These are phyloP conservation scores for Trichaptum fuscoviolaceum DNA, from an alignment of 768 basidiomycete genomes.

Conservation along the genomic window DNA sequence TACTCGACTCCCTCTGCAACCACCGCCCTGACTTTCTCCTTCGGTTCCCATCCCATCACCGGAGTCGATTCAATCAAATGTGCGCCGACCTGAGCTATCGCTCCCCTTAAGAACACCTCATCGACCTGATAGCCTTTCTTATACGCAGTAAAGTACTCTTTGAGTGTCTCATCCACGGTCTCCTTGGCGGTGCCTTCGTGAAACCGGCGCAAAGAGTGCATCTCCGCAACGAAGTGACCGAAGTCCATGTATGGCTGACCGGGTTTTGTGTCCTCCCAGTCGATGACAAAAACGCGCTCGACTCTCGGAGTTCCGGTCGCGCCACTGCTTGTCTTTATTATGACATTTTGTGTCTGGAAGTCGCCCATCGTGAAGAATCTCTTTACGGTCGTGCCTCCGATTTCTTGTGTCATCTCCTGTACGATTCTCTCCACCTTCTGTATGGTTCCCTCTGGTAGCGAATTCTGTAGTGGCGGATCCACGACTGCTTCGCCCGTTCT, in stretches of 20 bases:
- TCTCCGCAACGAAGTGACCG: slow-evolving; percentile 61
- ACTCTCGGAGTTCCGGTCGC: slow-evolving; percentile 21
- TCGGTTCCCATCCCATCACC: slow-evolving; percentile 47
- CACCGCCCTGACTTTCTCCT: slow-evolving; percentile 41
- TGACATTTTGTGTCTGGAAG: slow-evolving; percentile 68
- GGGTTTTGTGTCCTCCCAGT: slow-evolving; percentile 60
- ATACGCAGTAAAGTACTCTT: slow-evolving; percentile 45
- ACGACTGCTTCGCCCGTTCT: slow-evolving; percentile 29
- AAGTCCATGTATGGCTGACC: slow-evolving; percentile 56
- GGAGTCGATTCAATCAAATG: slow-evolving; percentile 52
- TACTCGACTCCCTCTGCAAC: slow-evolving; percentile 46
- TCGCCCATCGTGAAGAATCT: slow-evolving; percentile 51
- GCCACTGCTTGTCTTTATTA: slow-evolving; percentile 31
- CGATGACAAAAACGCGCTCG: slow-evolving; percentile 44
- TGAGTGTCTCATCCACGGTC: slow-evolving; percentile 31
- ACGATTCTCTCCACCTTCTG: slow-evolving; percentile 27
- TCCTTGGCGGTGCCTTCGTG: slow-evolving; percentile 33
- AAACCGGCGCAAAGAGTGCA: slow-evolving; percentile 46
- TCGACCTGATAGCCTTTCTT: slow-evolving; percentile 20
- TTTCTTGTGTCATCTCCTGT: slow-evolving; percentile 24
- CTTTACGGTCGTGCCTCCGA: slow-evolving; percentile 23
- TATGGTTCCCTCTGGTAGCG: slow-evolving; percentile 32
- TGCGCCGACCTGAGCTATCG: slow-evolving; percentile 45
- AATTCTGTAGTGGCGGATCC: slow-evolving; percentile 32
- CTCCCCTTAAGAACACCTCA: slow-evolving; percentile 25